phyloP scores from a whole-genome alignment of 2,329 filamentous ascomycete species.

The Aspergillus sp. region DNA sequence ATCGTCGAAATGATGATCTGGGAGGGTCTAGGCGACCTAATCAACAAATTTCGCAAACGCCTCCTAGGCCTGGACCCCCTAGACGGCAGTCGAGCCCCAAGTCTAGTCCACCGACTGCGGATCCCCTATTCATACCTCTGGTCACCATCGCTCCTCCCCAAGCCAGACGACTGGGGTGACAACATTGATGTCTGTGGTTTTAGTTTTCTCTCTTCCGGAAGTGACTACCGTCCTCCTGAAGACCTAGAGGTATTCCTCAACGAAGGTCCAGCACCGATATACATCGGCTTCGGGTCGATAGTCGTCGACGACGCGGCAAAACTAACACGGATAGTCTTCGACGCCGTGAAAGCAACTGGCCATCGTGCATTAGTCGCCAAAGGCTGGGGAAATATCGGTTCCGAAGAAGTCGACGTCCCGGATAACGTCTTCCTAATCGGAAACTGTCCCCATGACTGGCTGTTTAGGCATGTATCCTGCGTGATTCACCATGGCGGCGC shows the following conservation, averaged over 20 bases:
- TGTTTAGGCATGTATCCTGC: slow-evolving; percentile 72
- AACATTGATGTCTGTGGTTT: slow-evolving; percentile 71
- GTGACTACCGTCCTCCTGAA: slow-evolving; percentile 58
- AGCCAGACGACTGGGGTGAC: slow-evolving; percentile 67
- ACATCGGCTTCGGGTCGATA: slow-evolving; percentile 78
- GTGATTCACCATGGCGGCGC: slow-evolving; percentile 86
- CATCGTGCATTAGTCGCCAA: slow-evolving; percentile 77
- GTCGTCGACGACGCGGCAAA: slow-evolving; percentile 69
- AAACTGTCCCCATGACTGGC: slow-evolving; percentile 82
- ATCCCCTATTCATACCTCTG: slow-evolving; percentile 90
- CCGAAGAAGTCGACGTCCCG: slow-evolving; percentile 61
- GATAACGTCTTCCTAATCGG: slow-evolving; percentile 76
- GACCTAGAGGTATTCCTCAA: slow-evolving; percentile 61
- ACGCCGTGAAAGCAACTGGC: slow-evolving; percentile 59
- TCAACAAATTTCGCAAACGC: slow-evolving; percentile 76
- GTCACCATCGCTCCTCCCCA: slow-evolving; percentile 73
- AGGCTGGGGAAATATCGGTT: slow-evolving; percentile 80
- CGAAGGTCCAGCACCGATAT: slow-evolving; percentile 64
- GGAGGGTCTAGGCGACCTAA: slow-evolving; percentile 85
- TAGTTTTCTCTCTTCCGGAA: slow-evolving; percentile 64
- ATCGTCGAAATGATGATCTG: slow-evolving; percentile 88
- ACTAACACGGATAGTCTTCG: slow-evolving; percentile 65
- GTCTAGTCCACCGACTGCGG: slow-evolving; percentile 65
- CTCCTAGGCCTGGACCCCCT: slow-evolving; percentile 69
- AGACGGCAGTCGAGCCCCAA: slow-evolving; percentile 75